Conservation (phyloP, 257 asterid species). For the Penstemon barbatus region DNA sequence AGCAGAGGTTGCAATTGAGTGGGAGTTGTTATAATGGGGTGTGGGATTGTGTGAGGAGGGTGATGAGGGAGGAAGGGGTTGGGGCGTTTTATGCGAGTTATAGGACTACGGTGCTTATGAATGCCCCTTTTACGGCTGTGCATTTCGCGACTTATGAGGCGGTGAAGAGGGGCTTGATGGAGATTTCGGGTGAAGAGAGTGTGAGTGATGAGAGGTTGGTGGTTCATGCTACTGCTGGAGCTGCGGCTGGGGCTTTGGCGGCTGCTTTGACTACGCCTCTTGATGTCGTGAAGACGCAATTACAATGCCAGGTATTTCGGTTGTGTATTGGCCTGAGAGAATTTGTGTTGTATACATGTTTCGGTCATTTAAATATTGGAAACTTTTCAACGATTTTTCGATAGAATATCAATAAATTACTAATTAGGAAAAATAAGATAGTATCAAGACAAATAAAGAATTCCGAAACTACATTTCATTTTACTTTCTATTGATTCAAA, state of each 20-base stretch:
- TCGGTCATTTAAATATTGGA: no score
- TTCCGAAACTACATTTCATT: no score
- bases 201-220: slow-evolving; percentile 65
- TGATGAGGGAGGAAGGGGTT: slow-evolving; percentile 77
- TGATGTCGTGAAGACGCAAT: slow-evolving; percentile 95
- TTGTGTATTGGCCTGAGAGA: not conserved
- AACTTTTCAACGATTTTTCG: no score
- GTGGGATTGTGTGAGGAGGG: slow-evolving; percentile 73
- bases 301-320: slow-evolving; percentile 91
- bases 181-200: slow-evolving; percentile 54
- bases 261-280: slow-evolving; percentile 85
- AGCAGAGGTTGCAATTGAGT: slow-evolving; percentile 90
- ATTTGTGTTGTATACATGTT: no score
- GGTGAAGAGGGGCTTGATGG: slow-evolving; percentile 65
- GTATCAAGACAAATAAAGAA: no score
- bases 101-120: slow-evolving; percentile 87
- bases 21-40: slow-evolving; percentile 80
- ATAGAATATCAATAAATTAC: no score
- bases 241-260: slow-evolving; percentile 91
- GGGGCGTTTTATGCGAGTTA: slow-evolving; percentile 80
- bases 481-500: no score
- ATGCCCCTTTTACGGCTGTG: slow-evolving; percentile 94
- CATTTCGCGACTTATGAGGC: slow-evolving; percentile 95
- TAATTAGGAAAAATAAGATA: no score
- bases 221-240: slow-evolving; percentile 96